phyloP scores from a whole-genome alignment of 2,329 filamentous ascomycete species.

The Pseudogymnoascus sp. region DNA sequence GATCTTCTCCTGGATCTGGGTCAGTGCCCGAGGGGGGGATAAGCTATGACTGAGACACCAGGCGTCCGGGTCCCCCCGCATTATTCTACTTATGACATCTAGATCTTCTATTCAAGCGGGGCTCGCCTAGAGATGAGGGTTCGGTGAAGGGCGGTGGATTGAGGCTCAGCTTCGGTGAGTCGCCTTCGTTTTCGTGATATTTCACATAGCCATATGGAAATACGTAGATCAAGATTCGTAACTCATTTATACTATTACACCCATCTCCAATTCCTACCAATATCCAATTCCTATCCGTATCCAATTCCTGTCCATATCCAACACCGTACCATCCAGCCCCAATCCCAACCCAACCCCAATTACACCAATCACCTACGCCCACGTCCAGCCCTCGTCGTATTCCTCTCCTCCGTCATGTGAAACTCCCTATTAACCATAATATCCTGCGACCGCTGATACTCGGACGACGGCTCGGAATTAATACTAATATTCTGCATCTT shows the following conservation, averaged over 20 bases:
- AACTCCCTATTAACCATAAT: conserved; percentile 31
- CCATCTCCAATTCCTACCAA: background rate
- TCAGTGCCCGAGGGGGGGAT: no score
- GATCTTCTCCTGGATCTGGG: no score
- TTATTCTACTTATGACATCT: no score
- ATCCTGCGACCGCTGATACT: conserved; percentile 18
- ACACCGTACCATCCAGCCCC: background rate
- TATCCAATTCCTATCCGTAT: no score
- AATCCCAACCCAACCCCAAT: background rate
- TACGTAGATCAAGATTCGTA: background rate
- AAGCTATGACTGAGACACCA: no score
- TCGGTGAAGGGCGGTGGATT: no score
- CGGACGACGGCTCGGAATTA: conserved; percentile 16
- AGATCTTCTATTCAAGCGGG: no score
- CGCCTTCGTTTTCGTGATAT: no score
- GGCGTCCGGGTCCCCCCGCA: no score
- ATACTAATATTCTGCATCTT: conserved; percentile 33
- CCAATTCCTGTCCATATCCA: background rate
- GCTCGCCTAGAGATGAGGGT: no score
- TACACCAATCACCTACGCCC: conserved; percentile 12
- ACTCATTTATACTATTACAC: background rate
- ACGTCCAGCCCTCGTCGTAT: background rate
- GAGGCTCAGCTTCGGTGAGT: no score
- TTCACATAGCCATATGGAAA: background rate
- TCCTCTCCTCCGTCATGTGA: conserved; percentile 12